phyloP scores from a whole-genome alignment of 2,329 filamentous ascomycete genomes.

The Onygenales sp. region DNA sequence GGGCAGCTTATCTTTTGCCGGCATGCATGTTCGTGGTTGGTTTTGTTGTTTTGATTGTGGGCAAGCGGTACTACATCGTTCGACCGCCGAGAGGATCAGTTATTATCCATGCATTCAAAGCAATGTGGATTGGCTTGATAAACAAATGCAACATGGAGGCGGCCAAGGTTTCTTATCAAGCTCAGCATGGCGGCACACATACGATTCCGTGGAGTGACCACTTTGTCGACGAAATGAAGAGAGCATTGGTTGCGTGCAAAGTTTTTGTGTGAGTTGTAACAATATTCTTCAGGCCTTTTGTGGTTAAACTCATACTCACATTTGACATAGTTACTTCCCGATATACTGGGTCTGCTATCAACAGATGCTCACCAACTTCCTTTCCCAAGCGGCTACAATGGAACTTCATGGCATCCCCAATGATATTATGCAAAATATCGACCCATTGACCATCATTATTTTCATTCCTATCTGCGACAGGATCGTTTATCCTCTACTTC shows the following conservation, averaged over 20 bases:
- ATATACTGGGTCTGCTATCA: constrained; percentile 61
- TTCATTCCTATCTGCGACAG: constrained; percentile 63
- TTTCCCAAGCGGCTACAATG: constrained; percentile 54
- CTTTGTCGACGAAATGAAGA: constrained; percentile 64
- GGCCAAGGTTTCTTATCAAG: constrained; percentile 57
- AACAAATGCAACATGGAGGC: constrained; percentile 48
- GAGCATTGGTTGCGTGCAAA: constrained; percentile 56
- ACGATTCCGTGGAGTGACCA: constrained; percentile 54
- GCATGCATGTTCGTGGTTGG: constrained; percentile 55
- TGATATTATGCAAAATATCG: constrained; percentile 66
- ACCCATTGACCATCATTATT: constrained; percentile 65
- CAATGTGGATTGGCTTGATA: constrained; percentile 42
- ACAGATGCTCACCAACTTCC: constrained; percentile 58
- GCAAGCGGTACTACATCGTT: constrained; percentile 36
- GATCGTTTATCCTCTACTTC: constrained; percentile 57
- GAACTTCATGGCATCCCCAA: constrained; percentile 62
- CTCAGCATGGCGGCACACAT: constrained; percentile 36
- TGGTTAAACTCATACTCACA: neutral
- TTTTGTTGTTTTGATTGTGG: constrained; percentile 43
- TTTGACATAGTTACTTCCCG: constrained; percentile 37
- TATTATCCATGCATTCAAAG: constrained; percentile 56
- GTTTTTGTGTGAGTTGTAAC: constrained; percentile 50
- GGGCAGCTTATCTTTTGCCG: constrained; percentile 53
- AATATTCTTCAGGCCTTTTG: neutral
- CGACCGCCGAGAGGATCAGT: constrained; percentile 52